Evolutionary conservation across 2,329 filamentous ascomycete genomes (phyloP).

Genomic region (Talaromyces atroroseus): DNA sequence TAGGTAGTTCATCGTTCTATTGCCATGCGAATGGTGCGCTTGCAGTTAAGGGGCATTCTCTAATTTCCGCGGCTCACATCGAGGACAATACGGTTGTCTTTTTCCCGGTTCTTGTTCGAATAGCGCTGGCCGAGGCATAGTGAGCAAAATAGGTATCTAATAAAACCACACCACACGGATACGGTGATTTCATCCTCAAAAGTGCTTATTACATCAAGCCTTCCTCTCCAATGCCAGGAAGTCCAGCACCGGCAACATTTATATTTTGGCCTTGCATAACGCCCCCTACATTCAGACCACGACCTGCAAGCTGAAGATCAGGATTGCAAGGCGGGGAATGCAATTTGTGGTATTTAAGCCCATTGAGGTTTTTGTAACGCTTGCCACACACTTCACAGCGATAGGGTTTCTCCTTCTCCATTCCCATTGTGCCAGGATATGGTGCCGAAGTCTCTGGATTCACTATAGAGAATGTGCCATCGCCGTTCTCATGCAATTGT

Average conservation of each 20-base stretch:
- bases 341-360: conserved; percentile 87
- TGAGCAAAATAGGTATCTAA: not conserved
- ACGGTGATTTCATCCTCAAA: not conserved
- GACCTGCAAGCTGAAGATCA: conserved; percentile 57
- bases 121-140: not conserved
- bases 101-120: not conserved
- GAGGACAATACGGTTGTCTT: not conserved
- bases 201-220: conserved; percentile 29
- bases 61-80: not conserved
- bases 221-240: conserved; percentile 43
- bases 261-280: conserved; percentile 45
- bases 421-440: conserved; percentile 93
- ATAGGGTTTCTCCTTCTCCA: conserved; percentile 99
- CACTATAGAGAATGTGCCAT: conserved; percentile 96
- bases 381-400: conserved; percentile 96
- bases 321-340: conserved; percentile 88
- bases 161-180: not conserved
- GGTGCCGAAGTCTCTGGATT: conserved; percentile 91
- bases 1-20: not conserved
- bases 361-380: conserved; percentile 98
- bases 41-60: not conserved
- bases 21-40: not conserved
- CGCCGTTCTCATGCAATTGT: conserved; percentile 90
- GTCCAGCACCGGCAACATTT: conserved; percentile 44
- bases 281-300: conserved; percentile 35